A percentile compares a stretch with the other conserved stretches of the same genome.
phyloP scores from a whole-genome alignment of 495 filamentous ascomycete species.

The Evernia prunastri region DNA sequence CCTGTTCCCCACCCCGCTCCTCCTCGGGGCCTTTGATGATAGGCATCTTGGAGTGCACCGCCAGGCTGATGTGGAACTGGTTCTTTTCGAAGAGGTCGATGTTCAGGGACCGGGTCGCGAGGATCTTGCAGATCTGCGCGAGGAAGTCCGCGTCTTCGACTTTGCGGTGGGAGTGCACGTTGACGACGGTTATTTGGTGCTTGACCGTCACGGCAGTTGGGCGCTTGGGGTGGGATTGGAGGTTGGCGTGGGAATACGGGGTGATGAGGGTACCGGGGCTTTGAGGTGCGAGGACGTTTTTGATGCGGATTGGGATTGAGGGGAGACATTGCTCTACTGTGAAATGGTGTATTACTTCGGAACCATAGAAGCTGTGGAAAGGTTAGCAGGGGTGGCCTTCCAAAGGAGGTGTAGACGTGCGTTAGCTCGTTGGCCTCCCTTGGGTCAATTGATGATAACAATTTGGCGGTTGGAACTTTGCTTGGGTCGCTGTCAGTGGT shows the following conservation, averaged over 20 bases:
- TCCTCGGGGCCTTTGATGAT: conserved; percentile 38
- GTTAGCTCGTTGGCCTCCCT: conserved; percentile 86
- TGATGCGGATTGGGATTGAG: conserved; percentile 89
- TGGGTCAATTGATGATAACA: conserved; percentile 73
- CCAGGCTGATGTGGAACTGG: conserved; percentile 94
- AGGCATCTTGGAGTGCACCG: conserved; percentile 62
- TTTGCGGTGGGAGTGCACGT: conserved; percentile 89
- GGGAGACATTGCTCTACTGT: conserved; percentile 99
- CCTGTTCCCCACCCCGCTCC: conserved; percentile 43
- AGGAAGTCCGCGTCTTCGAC: conserved; percentile 87
- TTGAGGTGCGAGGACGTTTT: conserved; percentile 93
- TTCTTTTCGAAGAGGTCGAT: conserved; percentile 91
- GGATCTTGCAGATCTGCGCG: conserved; percentile 77
- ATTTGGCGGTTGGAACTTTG: conserved; percentile 77
- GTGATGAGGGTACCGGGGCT: conserved; percentile 84
- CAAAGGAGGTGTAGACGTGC: neutral
- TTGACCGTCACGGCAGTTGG: conserved; percentile 97
- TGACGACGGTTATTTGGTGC: conserved; percentile 83
- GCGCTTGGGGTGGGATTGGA: conserved; percentile 48
- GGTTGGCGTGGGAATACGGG: conserved; percentile 29
- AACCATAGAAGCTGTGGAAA: conserved; percentile 61
- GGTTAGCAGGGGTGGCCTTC: neutral
- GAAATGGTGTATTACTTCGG: conserved; percentile 93
- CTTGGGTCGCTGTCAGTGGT: conserved; percentile 41
- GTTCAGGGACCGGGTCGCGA: conserved; percentile 70